Evolutionary conservation across 345 rosid genomes (phyloP).

Genomic region (Boechera retrofracta): DNA sequence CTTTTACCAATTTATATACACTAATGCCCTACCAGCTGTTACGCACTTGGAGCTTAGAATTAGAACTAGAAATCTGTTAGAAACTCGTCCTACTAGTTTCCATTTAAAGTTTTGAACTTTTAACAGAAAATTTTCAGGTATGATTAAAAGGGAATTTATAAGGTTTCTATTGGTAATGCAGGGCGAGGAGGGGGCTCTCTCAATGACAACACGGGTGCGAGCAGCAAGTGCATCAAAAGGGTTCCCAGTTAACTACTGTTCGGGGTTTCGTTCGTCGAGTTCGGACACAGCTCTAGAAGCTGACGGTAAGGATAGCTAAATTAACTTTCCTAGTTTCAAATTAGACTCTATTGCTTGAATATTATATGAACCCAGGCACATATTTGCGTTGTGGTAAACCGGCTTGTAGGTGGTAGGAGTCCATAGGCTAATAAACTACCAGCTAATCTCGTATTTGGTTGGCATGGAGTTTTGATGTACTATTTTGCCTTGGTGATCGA

Average conservation of each 20-base stretch:
- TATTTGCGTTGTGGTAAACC: background rate
- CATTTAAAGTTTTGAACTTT: background rate
- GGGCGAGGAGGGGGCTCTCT: constrained; percentile 99
- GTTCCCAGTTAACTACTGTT: constrained; percentile 89
- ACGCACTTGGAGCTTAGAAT: background rate
- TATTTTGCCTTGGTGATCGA: background rate
- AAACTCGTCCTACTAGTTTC: background rate
- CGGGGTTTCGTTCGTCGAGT: constrained; percentile 85
- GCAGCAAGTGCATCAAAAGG: constrained; percentile 78
- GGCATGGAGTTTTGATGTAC: constrained; percentile 6
- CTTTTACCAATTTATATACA: constrained; percentile 28
- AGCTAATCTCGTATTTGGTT: constrained; percentile 9
- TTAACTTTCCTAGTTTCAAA: constrained; percentile 10
- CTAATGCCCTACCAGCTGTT: background rate
- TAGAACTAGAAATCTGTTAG: background rate
- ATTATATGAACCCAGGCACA: background rate
- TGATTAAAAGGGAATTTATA: background rate
- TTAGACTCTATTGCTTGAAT: constrained; percentile 5
- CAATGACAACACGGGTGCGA: constrained; percentile 88
- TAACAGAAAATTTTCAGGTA: background rate
- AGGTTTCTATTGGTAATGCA: constrained; percentile 40
- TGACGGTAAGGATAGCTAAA: constrained; percentile 62
- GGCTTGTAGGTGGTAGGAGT: constrained; percentile 5
- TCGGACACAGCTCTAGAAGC: constrained; percentile 65
- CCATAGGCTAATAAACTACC: background rate